Conservation (phyloP, 2,329 filamentous ascomycete species). For the Cercospora brassicicola region DNA sequence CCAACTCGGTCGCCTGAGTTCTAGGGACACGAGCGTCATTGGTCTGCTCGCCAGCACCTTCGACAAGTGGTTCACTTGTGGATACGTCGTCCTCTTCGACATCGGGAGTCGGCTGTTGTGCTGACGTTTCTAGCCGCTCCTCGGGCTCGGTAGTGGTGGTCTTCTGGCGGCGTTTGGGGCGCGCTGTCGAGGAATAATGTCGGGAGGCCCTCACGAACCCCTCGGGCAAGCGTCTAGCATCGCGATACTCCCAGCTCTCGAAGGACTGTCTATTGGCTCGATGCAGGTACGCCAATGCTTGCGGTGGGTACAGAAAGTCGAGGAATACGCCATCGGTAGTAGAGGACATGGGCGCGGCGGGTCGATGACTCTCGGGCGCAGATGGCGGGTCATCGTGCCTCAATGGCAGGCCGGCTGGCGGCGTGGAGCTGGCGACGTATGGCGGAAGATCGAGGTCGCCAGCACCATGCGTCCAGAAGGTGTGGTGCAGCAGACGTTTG, state of each 20-base stretch:
- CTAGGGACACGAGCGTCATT: background rate
- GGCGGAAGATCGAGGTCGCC: constrained; percentile 46
- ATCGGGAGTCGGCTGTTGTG: background rate
- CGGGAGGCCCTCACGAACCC: constrained; percentile 33
- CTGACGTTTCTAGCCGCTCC: background rate
- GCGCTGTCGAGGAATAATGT: constrained; percentile 31
- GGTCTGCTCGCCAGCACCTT: background rate
- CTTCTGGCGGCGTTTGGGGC: background rate
- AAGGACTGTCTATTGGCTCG: constrained; percentile 21
- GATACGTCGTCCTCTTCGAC: background rate
- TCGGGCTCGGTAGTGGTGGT: background rate
- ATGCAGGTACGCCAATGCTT: constrained; percentile 44
- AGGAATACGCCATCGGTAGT: constrained; percentile 37
- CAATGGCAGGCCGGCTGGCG: constrained; percentile 16
- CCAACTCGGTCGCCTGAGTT: background rate
- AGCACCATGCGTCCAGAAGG: constrained; percentile 59
- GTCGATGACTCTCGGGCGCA: background rate
- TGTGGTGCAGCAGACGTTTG: constrained; percentile 54
- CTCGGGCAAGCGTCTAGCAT: constrained; percentile 29
- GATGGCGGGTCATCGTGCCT: constrained; percentile 15
- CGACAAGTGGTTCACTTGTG: background rate
- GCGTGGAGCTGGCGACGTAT: constrained; percentile 15
- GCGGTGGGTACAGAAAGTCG: constrained; percentile 52
- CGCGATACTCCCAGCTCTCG: constrained; percentile 34
- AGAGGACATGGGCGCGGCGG: background rate